Evolutionary conservation across 2,329 filamentous ascomycete genomes (phyloP).

Genomic region (Colletotrichum gigasporum): DNA sequence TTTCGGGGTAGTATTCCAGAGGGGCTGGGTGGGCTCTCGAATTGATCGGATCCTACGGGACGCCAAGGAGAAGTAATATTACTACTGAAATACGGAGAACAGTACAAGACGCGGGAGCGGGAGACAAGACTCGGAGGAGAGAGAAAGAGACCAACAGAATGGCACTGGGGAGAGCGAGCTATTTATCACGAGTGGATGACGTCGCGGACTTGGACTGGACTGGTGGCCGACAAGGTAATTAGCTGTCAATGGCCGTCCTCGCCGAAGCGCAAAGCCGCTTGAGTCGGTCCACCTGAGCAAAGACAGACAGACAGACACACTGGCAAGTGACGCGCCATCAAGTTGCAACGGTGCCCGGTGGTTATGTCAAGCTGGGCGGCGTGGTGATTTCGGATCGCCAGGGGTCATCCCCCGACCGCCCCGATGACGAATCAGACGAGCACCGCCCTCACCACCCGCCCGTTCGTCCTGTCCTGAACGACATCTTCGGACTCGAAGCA

Average conservation of each 20-base stretch:
- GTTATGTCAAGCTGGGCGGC: not conserved
- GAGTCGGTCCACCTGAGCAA: not conserved
- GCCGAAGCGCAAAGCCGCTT: not conserved
- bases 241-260: no score
- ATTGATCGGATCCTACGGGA: not conserved
- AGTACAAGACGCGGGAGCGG: not conserved
- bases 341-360: not conserved
- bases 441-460: not conserved
- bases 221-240: no score
- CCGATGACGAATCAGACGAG: not conserved
- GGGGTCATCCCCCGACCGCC: conserved; percentile 1
- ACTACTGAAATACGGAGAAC: not conserved
- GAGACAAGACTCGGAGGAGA: not conserved
- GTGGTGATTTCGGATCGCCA: not conserved
- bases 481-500: not conserved
- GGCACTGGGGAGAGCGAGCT: not conserved
- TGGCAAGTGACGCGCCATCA: not conserved
- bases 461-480: not conserved
- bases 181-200: conserved; percentile 16
- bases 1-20: not conserved
- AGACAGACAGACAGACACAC: not conserved
- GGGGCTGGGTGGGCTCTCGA: not conserved
- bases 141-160: not conserved
- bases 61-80: no score
- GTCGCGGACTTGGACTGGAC: not conserved